A percentile compares a stretch with the other conserved stretches of the same genome.
Conservation (phyloP, 495 filamentous ascomycete genomes). For the Cenococcum geophilum region DNA sequence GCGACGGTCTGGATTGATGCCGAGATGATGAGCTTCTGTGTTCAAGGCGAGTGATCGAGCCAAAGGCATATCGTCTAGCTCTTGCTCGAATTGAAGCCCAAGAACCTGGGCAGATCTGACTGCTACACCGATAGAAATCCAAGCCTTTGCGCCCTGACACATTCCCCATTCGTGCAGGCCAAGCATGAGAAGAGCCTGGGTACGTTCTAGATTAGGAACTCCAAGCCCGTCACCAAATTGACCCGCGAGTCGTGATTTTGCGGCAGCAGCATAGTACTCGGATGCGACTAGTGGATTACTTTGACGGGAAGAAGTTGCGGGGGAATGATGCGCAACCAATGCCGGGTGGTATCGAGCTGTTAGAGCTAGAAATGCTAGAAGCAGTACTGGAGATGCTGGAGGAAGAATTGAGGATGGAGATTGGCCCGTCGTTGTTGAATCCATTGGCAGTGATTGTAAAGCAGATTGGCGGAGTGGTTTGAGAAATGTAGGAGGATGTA, state of each 20-base stretch:
- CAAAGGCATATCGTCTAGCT: constrained; percentile 46
- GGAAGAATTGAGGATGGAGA: constrained; percentile 36
- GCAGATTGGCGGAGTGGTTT: constrained; percentile 49
- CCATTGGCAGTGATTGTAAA: constrained; percentile 31
- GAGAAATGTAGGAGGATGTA: constrained; percentile 70
- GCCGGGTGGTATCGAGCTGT: constrained; percentile 71
- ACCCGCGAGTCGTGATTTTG: constrained; percentile 58
- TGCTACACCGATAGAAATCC: constrained; percentile 71
- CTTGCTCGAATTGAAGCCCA: constrained; percentile 59
- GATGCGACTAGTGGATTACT: constrained; percentile 63
- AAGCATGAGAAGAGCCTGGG: constrained; percentile 76
- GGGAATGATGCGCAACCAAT: constrained; percentile 60
- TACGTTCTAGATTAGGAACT: constrained; percentile 57
- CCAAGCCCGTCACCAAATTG: constrained; percentile 50
- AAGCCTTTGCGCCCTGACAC: constrained; percentile 66
- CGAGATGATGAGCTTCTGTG: constrained; percentile 44
- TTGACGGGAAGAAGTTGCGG: constrained; percentile 42
- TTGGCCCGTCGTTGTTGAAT: constrained; percentile 28
- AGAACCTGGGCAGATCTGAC: constrained; percentile 68
- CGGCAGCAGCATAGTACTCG: constrained; percentile 70
- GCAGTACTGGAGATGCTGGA: constrained; percentile 53
- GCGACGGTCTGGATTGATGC: constrained; percentile 23
- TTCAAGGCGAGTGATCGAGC: constrained; percentile 42
- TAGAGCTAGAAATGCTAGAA: constrained; percentile 70
- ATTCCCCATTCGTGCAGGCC: constrained; percentile 82